phyloP scores from a whole-genome alignment of 345 rosid genomes.

The Melaleuca alternifolia region DNA sequence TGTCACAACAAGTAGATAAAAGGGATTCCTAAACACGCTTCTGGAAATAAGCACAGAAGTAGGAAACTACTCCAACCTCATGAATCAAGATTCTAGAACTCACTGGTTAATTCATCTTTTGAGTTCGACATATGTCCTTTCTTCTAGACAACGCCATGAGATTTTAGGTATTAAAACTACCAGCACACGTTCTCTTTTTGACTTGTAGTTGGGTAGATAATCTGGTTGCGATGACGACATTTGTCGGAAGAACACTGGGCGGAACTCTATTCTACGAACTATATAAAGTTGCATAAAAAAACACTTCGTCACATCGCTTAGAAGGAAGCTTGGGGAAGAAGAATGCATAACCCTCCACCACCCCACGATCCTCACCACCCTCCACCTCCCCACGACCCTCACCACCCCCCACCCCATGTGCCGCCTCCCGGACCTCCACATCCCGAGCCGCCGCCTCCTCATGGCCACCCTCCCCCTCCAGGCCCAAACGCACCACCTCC shows the following conservation, averaged over 20 bases:
- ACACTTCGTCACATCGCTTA: neutral
- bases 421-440: constrained; percentile 11
- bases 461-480: constrained; percentile 1
- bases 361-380: neutral
- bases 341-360: constrained; percentile 11
- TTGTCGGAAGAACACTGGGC: neutral
- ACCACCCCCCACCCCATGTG: constrained; percentile 4
- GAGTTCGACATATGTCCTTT: neutral
- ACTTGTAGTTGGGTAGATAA: neutral
- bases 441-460: constrained; percentile 10
- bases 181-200: neutral
- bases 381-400: constrained; percentile 4
- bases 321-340: neutral
- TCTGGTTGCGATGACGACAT: neutral
- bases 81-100: neutral
- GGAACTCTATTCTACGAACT: neutral
- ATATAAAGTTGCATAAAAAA: neutral
- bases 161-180: neutral
- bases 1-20: neutral
- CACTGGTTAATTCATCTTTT: neutral
- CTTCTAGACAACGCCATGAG: neutral
- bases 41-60: neutral
- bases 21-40: neutral
- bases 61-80: neutral
- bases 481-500: constrained; percentile 4